These are phyloP conservation scores for Taphrina pruni DNA, from an alignment of 1,139 yeast species.

Conservation along the genomic window DNA sequence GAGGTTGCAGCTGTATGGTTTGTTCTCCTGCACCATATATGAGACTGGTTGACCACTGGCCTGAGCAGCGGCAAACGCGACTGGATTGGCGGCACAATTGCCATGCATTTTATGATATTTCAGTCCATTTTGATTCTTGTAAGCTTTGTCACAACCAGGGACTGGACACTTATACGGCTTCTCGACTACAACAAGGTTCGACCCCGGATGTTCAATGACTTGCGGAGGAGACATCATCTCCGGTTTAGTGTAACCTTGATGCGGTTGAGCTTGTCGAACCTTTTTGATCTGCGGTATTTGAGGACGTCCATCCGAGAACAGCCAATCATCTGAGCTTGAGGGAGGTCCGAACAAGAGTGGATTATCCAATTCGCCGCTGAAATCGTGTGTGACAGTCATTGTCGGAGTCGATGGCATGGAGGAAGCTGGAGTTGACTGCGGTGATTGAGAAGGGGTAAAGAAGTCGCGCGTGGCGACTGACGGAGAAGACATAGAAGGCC, in stretches of 20 bases:
- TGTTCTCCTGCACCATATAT: constrained; percentile 87
- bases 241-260: constrained; percentile 18
- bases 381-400: constrained; percentile 37
- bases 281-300: constrained; percentile 35
- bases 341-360: constrained; percentile 42
- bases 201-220: constrained; percentile 49
- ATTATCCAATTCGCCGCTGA: constrained; percentile 27
- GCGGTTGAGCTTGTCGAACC: constrained; percentile 5
- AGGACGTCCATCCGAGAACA: constrained; percentile 27
- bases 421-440: constrained; percentile 43
- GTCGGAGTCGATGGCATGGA: constrained; percentile 42
- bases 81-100: constrained; percentile 51
- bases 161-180: constrained; percentile 98
- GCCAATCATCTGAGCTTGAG: constrained; percentile 42
- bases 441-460: constrained; percentile 40
- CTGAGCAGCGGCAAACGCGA: constrained; percentile 37
- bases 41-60: constrained; percentile 50
- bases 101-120: constrained; percentile 96
- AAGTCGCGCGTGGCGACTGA: constrained; percentile 43
- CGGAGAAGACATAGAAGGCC: constrained; percentile 37
- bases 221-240: constrained; percentile 48
- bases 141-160: constrained; percentile 95
- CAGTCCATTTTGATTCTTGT: constrained; percentile 95
- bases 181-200: constrained; percentile 54
- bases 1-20: constrained; percentile 97